phyloP scores from a whole-genome alignment of 768 basidiomycete genomes.

The Lactifluus rugatus region DNA sequence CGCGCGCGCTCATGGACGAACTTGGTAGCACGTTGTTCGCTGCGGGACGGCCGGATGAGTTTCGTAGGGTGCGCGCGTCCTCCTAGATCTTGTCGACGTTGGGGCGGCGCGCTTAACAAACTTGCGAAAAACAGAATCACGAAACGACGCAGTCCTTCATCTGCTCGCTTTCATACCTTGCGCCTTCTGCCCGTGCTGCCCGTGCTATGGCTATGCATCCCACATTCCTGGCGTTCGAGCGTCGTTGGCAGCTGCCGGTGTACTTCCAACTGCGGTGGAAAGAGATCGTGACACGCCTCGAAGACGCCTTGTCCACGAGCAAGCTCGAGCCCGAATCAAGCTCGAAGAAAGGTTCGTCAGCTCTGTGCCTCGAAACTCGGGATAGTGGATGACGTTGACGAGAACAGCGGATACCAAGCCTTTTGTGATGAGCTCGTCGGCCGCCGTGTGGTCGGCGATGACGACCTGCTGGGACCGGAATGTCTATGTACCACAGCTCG shows the following conservation, averaged over 20 bases:
- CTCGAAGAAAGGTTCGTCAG: constrained; percentile 30
- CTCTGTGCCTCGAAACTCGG: neutral
- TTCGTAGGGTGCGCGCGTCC: constrained; percentile 56
- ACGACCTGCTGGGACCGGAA: constrained; percentile 79
- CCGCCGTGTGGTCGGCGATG: constrained; percentile 63
- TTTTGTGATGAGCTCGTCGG: constrained; percentile 55
- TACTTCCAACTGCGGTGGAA: constrained; percentile 98
- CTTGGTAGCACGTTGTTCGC: constrained; percentile 78
- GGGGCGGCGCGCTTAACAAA: neutral
- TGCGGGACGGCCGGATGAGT: constrained; percentile 84
- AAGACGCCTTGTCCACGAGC: constrained; percentile 47
- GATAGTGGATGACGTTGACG: neutral
- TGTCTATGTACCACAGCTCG: constrained; percentile 74
- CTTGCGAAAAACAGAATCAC: constrained; percentile 50
- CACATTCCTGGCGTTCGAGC: constrained; percentile 61
- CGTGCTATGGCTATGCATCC: constrained; percentile 64
- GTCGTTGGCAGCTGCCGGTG: constrained; percentile 91
- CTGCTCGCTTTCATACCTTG: constrained; percentile 68
- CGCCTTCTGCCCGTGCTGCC: constrained; percentile 64
- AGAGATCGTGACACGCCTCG: constrained; percentile 72
- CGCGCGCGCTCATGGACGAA: constrained; percentile 71
- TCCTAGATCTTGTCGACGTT: neutral
- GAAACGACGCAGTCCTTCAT: constrained; percentile 78
- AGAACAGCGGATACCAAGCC: constrained; percentile 23
- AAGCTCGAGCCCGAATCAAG: constrained; percentile 33